Evolutionary conservation across 1,284 basidiomycete species (phyloP), one percentile per base, ranked within the genome.

Genomic region (Exobasidium cylindrosporum): DNA sequence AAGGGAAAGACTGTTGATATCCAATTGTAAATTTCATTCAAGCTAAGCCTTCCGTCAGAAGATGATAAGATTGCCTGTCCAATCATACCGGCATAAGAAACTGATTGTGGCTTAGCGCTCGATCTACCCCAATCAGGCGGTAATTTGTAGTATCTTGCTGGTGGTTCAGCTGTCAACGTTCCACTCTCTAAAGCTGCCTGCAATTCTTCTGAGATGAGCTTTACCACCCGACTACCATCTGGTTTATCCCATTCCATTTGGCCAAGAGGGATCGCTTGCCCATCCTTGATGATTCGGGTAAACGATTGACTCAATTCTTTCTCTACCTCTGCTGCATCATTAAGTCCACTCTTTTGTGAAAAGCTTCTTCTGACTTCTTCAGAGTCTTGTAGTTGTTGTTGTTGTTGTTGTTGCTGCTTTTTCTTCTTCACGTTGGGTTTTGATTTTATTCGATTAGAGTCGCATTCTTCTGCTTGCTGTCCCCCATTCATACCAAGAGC

Each of bases 1-100:
- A 88, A 88, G 0, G 95, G 93, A 80, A 92, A 94, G 3, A 91
- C 91, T 44, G 89, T 90, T 63, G 90, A 91, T 74, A 98, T 95
- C 85, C 88, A 98, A 74, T 90, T 88, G 77, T 97, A 97, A 66
- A 98, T 95, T 78, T 97, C 93, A 73, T 94, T 91, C 26, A 97
- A 84, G 0, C 92, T 92, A 32, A 97, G 86, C 43, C 90, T 88
- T 70, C 91, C 89, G 43, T 89, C 86, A 0, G 87, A 85, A 0
- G 91, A 92, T 13, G 90, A 89, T 61, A 94, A 84, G 65, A 97
- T 88, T 5, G 95, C 95, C 72, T 94, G 92, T 3, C 95, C 95
- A 66, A 98, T 93, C 57, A 97, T 86, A 4, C 92, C 94, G 1
- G 95, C 94, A 75, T 97, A 97, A 1, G 92, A 93, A 30, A 74